phyloP scores from a whole-genome alignment of 805 yeast species.

The Jamesozyma hellenica region DNA sequence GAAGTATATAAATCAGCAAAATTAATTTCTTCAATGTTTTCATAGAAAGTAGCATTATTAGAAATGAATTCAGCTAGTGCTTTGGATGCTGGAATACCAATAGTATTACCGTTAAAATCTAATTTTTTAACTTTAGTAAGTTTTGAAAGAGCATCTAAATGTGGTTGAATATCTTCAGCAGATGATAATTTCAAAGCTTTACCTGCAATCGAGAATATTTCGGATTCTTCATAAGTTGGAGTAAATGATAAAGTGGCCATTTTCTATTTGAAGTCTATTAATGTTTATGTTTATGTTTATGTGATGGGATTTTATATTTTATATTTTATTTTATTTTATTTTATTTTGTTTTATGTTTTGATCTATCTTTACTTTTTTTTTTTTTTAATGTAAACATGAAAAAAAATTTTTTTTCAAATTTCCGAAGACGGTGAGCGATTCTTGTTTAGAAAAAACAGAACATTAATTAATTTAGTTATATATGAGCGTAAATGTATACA shows the following conservation, averaged over 20 bases:
- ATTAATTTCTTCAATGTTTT: conserved; percentile 55
- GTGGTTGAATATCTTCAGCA: conserved; percentile 61
- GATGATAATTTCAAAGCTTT: conserved; percentile 69
- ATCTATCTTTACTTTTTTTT: no score
- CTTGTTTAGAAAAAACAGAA: no score
- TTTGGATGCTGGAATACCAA: conserved; percentile 82
- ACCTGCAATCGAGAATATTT: conserved; percentile 54
- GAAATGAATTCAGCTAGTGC: conserved; percentile 50
- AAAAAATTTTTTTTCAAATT: no score
- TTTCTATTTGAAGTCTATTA: not conserved
- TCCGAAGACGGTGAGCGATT: no score
- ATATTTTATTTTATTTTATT: no score
- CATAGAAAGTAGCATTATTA: conserved; percentile 27
- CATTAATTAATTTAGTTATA: no score
- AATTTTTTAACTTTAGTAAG: conserved; percentile 38
- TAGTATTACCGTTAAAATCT: conserved; percentile 87
- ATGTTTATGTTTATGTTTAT: no score
- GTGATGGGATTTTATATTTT: no score
- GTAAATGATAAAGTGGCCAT: conserved; percentile 36
- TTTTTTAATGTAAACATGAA: no score
- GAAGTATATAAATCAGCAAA: conserved; percentile 93
- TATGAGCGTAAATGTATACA: no score
- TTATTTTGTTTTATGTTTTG: no score
- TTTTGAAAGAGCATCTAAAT: conserved; percentile 44
- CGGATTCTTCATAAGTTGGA: conserved; percentile 36